phyloP scores from a whole-genome alignment of 2,329 filamentous ascomycete genomes.

The Dothistroma septosporum region DNA sequence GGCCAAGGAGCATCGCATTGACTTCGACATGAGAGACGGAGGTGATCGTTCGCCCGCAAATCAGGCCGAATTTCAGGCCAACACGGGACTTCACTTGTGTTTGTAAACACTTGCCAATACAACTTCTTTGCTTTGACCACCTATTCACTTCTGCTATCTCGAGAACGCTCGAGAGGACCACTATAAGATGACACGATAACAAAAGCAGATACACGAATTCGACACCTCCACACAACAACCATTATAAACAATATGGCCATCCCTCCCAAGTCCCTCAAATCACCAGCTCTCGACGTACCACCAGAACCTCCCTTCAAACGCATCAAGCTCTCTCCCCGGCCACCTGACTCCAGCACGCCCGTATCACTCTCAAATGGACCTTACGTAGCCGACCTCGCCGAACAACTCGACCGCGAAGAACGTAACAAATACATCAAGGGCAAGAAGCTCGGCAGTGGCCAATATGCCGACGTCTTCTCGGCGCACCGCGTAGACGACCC shows the following conservation, averaged over 20 bases:
- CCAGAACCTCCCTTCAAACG: slow-evolving; percentile 33
- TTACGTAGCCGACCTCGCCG: slow-evolving; percentile 39
- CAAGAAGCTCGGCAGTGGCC: slow-evolving; percentile 90
- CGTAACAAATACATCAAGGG: slow-evolving; percentile 89
- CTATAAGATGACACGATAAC: too few relatives aligned
- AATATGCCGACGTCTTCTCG: slow-evolving; percentile 92
- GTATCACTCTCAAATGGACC: slow-evolving; percentile 14
- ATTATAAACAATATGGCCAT: neutral
- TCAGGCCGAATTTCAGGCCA: neutral
- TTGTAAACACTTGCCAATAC: neutral
- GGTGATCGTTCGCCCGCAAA: neutral
- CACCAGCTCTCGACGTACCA: slow-evolving; percentile 33
- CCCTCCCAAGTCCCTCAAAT: slow-evolving; percentile 19
- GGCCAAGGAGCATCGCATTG: neutral
- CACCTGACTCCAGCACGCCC: slow-evolving; percentile 13
- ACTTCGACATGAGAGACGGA: neutral
- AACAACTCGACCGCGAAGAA: slow-evolving; percentile 47
- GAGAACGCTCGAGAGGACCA: too few relatives aligned
- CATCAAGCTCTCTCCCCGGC: slow-evolving; percentile 24
- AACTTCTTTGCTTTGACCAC: neutral
- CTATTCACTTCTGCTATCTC: too few relatives aligned
- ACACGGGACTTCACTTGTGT: neutral
- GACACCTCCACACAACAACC: neutral
- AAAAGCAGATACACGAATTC: neutral
- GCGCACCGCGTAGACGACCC: slow-evolving; percentile 74